These are phyloP conservation scores for Pythium graminicola DNA, from an alignment of 352 stramenopile genomes.

Conservation along the genomic window DNA sequence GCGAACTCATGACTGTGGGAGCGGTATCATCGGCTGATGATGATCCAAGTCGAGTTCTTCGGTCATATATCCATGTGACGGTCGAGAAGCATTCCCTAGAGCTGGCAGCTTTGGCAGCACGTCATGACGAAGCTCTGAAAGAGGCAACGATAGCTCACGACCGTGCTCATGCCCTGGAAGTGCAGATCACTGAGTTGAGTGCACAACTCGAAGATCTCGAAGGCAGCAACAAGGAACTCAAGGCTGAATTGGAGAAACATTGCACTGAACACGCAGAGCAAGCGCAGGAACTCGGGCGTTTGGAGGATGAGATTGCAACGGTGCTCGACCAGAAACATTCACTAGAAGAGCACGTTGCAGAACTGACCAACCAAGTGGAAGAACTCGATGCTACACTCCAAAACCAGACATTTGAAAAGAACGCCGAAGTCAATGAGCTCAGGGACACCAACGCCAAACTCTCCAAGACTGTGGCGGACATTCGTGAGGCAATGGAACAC, in stretches of 20 bases:
- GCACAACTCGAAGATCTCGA: slow-evolving; percentile 43
- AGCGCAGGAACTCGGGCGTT: slow-evolving; percentile 31
- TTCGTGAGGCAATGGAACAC: slow-evolving; percentile 11
- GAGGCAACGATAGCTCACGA: background rate
- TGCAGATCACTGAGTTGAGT: background rate
- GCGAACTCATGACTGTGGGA: background rate
- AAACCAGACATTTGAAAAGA: slow-evolving; percentile 33
- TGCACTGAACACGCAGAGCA: slow-evolving; percentile 30
- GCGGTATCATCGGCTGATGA: background rate
- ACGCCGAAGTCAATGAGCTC: slow-evolving; percentile 29
- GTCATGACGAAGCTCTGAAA: slow-evolving; percentile 6
- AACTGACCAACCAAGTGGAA: slow-evolving; percentile 38
- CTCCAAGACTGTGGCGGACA: background rate
- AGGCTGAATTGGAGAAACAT: slow-evolving; percentile 31
- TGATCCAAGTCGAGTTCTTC: background rate
- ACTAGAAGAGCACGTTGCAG: slow-evolving; percentile 33
- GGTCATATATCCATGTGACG: background rate
- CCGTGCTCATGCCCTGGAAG: slow-evolving; percentile 4
- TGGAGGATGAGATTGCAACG: slow-evolving; percentile 5
- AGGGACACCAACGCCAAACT: slow-evolving; percentile 5
- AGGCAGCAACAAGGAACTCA: slow-evolving; percentile 42
- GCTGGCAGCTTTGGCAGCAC: slow-evolving; percentile 2
- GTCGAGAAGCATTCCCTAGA: background rate
- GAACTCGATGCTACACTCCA: slow-evolving; percentile 8
- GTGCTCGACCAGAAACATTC: background rate